Evolutionary conservation across 1,139 yeast species (phyloP).

Genomic region (Sugiyamaella japonica): DNA sequence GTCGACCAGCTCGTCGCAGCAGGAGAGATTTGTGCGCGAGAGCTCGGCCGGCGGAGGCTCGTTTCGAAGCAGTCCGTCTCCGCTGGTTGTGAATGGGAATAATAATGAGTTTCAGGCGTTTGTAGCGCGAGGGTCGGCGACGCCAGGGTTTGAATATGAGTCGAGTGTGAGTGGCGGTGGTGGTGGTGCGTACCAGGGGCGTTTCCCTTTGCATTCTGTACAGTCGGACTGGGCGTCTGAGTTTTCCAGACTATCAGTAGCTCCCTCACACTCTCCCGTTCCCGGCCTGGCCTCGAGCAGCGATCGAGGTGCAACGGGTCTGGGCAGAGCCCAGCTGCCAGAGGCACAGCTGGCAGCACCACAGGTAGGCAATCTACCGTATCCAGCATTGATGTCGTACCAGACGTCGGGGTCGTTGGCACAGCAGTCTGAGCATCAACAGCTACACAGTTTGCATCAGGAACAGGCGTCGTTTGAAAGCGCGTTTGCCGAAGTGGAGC

Average conservation of each 20-base stretch:
- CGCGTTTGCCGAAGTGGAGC: constrained; percentile 35
- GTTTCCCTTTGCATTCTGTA: background rate
- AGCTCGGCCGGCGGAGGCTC: constrained; percentile 3
- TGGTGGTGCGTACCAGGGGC: no score
- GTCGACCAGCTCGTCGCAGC: constrained; percentile 35
- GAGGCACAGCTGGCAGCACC: background rate
- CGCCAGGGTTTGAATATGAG: background rate
- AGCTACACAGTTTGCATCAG: constrained; percentile 28
- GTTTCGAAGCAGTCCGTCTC: constrained; percentile 13
- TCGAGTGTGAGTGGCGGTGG: background rate
- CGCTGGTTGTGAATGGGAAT: constrained; percentile 7
- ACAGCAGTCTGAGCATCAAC: constrained; percentile 32
- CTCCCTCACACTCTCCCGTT: no score
- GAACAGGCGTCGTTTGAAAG: constrained; percentile 32
- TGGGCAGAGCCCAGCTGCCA: no score
- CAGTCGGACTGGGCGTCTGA: constrained; percentile 24
- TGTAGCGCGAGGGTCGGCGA: constrained; percentile 1
- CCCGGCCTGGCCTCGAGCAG: no score
- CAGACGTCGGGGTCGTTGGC: constrained; percentile 21
- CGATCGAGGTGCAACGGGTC: no score
- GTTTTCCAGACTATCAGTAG: constrained; percentile 20
- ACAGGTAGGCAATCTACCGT: no score
- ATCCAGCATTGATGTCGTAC: constrained; percentile 14
- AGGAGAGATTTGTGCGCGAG: constrained; percentile 27
- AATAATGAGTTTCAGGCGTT: constrained; percentile 17